Evolutionary conservation across 345 rosid species (phyloP), one percentile per base, ranked within the genome.

Genomic region (Ailanthus altissimus): DNA sequence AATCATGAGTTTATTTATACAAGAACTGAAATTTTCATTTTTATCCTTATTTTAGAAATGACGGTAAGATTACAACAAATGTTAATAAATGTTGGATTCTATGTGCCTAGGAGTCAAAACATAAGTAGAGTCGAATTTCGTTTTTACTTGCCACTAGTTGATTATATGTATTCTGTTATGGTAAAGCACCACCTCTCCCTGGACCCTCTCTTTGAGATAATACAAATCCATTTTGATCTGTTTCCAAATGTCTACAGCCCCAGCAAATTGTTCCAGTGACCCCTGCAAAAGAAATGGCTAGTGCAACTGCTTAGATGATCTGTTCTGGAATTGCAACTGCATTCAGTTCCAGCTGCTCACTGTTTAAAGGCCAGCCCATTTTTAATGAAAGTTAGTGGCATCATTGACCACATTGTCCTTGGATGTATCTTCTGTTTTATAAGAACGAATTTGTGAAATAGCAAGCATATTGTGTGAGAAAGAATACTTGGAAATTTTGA

Each of bases 191-290:
- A 18, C 21, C 5, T n/a, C 25, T 18, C 6, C 28, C 32, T 62
- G 2, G 25, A 26, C 20, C 16, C 28, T 45, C 6, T 57, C 63
- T 45, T 47, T 5, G 21, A 67, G 45, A 54, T 25, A 38, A 32
- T 59, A 6, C 3, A 28, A 67, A 46, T 20, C 67, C 25, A 62
- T 40, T 59, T 63, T 42, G 4, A 46, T 59, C n/a, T 43, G 21
- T 67, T 45, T 63, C 58, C 20, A 10, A 59, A 7, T 54, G 61
- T 2, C 60, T 81, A 76, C 90, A 89, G 92, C 88, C 92, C 40
- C 89, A 82, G 60, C 54, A 84, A 70, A 77, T 86, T 59, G 85
- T 81, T 50, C 75, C 70, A 72, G 83, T 62, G 51, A 53, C 78
- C 26, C 67, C 81, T 25, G 16, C 78, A 56, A 85, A 85, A 61